Conservation (phyloP, 441 rosid genomes). For the Manihot esculenta region DNA sequence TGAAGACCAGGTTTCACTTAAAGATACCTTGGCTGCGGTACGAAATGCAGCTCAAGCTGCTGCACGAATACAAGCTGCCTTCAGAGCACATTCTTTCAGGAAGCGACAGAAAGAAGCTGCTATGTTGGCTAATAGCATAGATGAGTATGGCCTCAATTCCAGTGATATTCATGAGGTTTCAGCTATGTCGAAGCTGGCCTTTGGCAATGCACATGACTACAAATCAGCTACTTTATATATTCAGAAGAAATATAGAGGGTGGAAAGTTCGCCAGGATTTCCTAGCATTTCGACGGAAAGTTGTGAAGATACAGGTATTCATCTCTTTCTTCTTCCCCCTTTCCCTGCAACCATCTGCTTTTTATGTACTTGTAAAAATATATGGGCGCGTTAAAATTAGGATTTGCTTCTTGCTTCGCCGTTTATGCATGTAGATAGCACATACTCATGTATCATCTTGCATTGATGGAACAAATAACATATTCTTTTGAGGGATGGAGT, state of each 20-base stretch:
- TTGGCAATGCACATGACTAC: conserved; percentile 44
- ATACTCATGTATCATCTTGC: neutral
- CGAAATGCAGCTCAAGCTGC: conserved; percentile 93
- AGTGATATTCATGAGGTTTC: conserved; percentile 59
- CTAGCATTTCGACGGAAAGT: conserved; percentile 72
- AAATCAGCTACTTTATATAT: conserved; percentile 79
- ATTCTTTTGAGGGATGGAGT: neutral
- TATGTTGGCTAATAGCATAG: conserved; percentile 26
- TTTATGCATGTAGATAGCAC: neutral
- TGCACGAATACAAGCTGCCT: conserved; percentile 87
- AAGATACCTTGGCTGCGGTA: conserved; percentile 76
- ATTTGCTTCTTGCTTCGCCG: neutral
- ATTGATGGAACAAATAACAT: neutral
- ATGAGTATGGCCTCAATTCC: conserved; percentile 53
- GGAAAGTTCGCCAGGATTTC: conserved; percentile 81
- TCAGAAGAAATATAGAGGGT: conserved; percentile 93
- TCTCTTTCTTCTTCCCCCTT: neutral
- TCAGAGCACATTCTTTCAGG: conserved; percentile 92
- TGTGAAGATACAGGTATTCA: conserved; percentile 94
- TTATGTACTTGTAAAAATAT: neutral
- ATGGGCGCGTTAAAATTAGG: neutral
- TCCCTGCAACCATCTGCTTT: neutral
- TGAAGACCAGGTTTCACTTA: conserved; percentile 70
- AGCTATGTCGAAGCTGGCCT: conserved; percentile 55
- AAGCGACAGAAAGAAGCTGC: conserved; percentile 53